Evolutionary conservation across 495 filamentous ascomycete genomes (phyloP), one percentile per base, ranked within the genome.

Genomic region (Chlorociboria aeruginascens): DNA sequence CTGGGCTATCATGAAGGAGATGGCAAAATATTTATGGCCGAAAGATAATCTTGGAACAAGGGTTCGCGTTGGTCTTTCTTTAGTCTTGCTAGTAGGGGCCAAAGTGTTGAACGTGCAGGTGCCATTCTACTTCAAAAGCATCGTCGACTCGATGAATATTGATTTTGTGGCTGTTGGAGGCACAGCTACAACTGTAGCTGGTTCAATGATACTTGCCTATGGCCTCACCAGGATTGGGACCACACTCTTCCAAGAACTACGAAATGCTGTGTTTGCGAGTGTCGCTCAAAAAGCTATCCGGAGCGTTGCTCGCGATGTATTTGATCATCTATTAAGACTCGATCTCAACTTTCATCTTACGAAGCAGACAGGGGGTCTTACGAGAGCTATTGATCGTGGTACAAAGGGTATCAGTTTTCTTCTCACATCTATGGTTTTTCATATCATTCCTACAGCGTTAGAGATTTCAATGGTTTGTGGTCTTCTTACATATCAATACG

Each of bases 381-480:
- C 88, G 11, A 74, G 93, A 53, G 93, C 93, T 34, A 95, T 98
- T 54, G 92, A 98, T 59, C 79, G 92, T 49, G 92, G 92, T 52
- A 97, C 92, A 2, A 97, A 97, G 64, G 92, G 92, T 28, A 98
- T 98, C 60, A 95, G 88, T 64, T 98, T 97, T 60, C 63, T 97
- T 48, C 71, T 97, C 46, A 94, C 86, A 8, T 95, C 89, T 34
- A 97, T 98, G 92, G 89, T 98, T 32, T 97, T 98, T 59, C 93
- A 97, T 59, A 85, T 98, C 36, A 73, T 97, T 12, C 92, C 92
- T 0, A 97, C 92, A 0, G 87, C 89, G 0, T 63, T 98, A 43
- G 92, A 98, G 63, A 96, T 98, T 43, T 77, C 78, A 38, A 84
- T 98, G 69, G 92, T 98, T 1, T 98, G 92, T 60, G 89, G 93